A percentile compares a stretch with the other conserved stretches of the same genome.
Conservation (phyloP, 495 filamentous ascomycete genomes). For the Bathelium albidoporum region DNA sequence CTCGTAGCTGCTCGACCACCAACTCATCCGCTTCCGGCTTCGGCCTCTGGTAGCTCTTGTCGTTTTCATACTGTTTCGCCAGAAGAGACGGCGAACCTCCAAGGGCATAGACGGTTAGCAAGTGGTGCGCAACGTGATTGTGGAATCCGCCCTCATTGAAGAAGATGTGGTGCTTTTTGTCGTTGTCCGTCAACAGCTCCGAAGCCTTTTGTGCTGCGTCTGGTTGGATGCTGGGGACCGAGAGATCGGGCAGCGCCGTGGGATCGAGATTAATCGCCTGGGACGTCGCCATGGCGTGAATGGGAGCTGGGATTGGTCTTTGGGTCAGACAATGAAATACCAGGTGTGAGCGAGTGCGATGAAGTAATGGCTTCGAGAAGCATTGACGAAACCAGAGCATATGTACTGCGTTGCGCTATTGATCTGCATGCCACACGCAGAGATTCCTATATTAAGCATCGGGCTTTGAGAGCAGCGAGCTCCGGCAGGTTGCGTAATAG, state of each 20-base stretch:
- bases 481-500: background rate
- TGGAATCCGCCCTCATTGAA: conserved; percentile 56
- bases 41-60: conserved; percentile 52
- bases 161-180: conserved; percentile 67
- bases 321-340: no score
- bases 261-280: background rate
- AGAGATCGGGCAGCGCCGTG: background rate
- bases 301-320: background rate
- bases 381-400: no score
- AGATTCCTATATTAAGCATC: background rate
- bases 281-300: background rate
- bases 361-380: no score
- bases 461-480: background rate
- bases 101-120: conserved; percentile 69
- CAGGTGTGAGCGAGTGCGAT: no score
- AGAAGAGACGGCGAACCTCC: conserved; percentile 50
- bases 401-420: no score
- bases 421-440: background rate
- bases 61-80: conserved; percentile 46
- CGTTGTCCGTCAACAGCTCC: conserved; percentile 61
- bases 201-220: conserved; percentile 51
- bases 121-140: conserved; percentile 60
- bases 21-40: conserved; percentile 30
- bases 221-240: conserved; percentile 34
- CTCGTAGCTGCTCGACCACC: conserved; percentile 42